Base-by-base conservation (phyloP, 1,284 basidiomycete genomes). In the Puccinia hordei region DNA sequence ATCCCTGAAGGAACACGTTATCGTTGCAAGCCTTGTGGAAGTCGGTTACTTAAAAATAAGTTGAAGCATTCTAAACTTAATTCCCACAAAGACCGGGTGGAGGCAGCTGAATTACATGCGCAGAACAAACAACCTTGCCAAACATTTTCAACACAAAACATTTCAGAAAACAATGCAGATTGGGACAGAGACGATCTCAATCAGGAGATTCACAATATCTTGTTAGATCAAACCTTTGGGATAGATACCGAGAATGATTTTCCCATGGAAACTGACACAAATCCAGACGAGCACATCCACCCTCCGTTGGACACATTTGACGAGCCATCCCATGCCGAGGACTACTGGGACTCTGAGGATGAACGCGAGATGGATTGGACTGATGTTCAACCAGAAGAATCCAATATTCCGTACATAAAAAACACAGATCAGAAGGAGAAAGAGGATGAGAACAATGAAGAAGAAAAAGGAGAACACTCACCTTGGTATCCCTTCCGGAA, bases 401-500 rank as follows among this genome's bases (percentile, higher is more conserved):
- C 3, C 5, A 19, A 41, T 66, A 27, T 44, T 27, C n/a, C 4
- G 12, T 9, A 10, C 10, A 3, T 3, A 5, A 19, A 41, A 22
- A 12, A 41, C 12, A 12, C 38, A 24, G 24, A n/a, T 17, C 4
- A 41, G 5, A 33, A 66, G 61, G 17, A 65, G 33, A 41, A 33
- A 12, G 33, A 30, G 4, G 27, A 1, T n/a, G 41, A 41, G 1
- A 27, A 66, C 4, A 38, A 66, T 9, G 2, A 66, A 41, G 63
- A 66, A 27, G 15, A 41, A 41, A 66, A 66, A 41, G 63, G 35
- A 44, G 13, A n/a, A n/a, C 8, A 66, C 63, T 66, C 63, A 66
- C 63, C 63, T 46, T 66, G 63, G 63, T 66, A 41, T 66, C 63
- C 63, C 5, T 66, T 66, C 13, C 38, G 38, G 15, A 44, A 41